Percentiles rank a stretch among this genome's conserved stretches.
These are phyloP conservation scores for Podila clonocystis DNA, from an alignment of 192 early-diverging fungal species.

Conservation along the genomic window DNA sequence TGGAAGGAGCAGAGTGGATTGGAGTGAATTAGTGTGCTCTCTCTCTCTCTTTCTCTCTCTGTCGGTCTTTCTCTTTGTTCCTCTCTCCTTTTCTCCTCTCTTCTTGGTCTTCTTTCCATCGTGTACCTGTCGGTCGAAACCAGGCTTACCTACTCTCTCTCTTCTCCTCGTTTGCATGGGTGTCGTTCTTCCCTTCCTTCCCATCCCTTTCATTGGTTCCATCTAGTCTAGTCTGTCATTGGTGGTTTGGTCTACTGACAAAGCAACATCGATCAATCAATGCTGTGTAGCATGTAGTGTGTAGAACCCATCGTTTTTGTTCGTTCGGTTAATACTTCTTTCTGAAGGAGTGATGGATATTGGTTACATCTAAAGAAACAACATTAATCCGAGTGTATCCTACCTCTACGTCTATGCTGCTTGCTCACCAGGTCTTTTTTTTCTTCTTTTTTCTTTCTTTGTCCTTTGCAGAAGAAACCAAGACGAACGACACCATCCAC, in stretches of 20 bases:
- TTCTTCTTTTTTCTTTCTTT: neutral
- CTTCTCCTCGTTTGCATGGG: too few species aligned
- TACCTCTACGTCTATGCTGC: neutral
- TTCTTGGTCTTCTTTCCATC: neutral
- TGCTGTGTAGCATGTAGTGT: too few species aligned
- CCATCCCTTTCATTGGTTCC: too few species aligned
- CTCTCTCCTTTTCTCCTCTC: neutral
- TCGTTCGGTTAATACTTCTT: too few species aligned
- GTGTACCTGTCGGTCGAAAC: neutral
- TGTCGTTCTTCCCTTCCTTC: too few species aligned
- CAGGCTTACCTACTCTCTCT: slow-evolving; percentile 1
- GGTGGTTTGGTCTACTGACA: too few species aligned
- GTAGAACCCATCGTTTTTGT: too few species aligned
- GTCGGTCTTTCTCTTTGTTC: neutral
- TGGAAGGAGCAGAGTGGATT: neutral
- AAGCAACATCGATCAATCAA: too few species aligned
- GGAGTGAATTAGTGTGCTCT: neutral
- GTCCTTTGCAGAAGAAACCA: neutral
- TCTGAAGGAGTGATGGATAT: too few species aligned
- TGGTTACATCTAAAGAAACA: too few species aligned
- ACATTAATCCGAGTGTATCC: too few species aligned
- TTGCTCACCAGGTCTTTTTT: neutral
- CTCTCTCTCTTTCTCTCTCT: neutral
- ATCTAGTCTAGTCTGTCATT: too few species aligned
- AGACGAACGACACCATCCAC: neutral